Conservation (phyloP, 768 basidiomycete species). For the Macrolepiota albuminosa region DNA sequence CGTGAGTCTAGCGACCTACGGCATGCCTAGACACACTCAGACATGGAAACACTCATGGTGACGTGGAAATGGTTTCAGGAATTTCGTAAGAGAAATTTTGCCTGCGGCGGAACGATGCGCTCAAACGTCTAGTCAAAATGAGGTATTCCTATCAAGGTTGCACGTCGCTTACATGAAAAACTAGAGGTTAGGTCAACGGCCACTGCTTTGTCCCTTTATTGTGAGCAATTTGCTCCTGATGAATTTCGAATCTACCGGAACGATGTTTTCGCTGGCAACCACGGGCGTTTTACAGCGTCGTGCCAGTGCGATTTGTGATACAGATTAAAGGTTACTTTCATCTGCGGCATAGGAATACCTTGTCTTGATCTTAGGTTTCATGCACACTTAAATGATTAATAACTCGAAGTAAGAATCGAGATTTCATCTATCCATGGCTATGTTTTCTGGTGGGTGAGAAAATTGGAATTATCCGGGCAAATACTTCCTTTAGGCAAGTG, state of each 20-base stretch:
- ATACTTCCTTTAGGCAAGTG: not conserved
- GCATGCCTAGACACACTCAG: not conserved
- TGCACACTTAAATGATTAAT: not conserved
- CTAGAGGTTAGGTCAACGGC: not conserved
- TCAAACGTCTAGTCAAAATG: constrained; percentile 11
- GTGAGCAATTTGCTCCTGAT: not conserved
- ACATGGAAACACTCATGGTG: not conserved
- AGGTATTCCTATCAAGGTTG: constrained; percentile 25
- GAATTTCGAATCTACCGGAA: not conserved
- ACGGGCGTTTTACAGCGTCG: not conserved
- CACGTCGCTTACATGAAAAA: constrained; percentile 2
- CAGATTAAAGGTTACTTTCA: not conserved
- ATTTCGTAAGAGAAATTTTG: constrained; percentile 13
- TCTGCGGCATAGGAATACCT: not conserved
- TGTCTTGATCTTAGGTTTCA: not conserved
- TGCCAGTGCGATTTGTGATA: not conserved
- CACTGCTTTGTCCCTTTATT: not conserved
- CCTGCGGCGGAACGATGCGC: constrained; percentile 24
- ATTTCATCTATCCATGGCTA: not conserved
- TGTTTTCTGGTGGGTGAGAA: not conserved
- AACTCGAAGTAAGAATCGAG: not conserved
- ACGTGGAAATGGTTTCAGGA: not conserved
- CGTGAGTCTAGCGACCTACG: not conserved
- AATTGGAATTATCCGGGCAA: not conserved
- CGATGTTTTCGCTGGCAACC: too few relatives aligned